Evolutionary conservation across 441 rosid genomes (phyloP), one percentile per base, ranked within the genome.

Genomic region (Populus trichocarpa): DNA sequence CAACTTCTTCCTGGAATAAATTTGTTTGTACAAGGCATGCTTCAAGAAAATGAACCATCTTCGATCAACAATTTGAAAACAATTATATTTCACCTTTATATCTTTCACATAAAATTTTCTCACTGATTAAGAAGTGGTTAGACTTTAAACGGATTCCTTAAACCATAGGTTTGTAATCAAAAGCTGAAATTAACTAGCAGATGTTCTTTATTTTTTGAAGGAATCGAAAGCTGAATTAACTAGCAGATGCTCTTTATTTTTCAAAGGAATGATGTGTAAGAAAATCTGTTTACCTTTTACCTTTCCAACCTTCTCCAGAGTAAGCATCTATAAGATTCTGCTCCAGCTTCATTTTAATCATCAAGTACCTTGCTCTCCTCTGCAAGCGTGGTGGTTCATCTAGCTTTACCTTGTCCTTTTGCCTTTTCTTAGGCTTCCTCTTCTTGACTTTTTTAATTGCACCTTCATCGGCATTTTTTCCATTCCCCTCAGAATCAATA

Each of bases 241-340:
- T 46, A 46, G 57, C 57, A 50, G 57, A 50, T 50, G 57, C 6
- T 50, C 57, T 50, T 50, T 50, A 50, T 50, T 50, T 50, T 50
- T 14, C 42, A 30, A 42, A 6, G n/a, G 70, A 68, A 66, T 70
- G 26, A 71, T 50, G 33, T 16, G 5, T 59, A 50, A 71, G 68
- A 23, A 46, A 72, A 35, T 11, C 32, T 61, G 30, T 81, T 73
- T 88, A 96, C 99, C 98, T 96, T 85, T 96, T 97, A 84, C 99
- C 99, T 86, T 96, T 96, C 99, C 99, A 96, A 40, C 99, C 99
- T 89, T 96, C 99, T 35, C 91, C 88, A 18, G 98, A 92, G 78
- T 96, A 96, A 74, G 99, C 99, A 87, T 96, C 99, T 50, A 96
- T 91, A 70, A 94, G 98, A 82, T 94, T 96, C 90, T 96, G 98